Evolutionary conservation across 352 stramenopile genomes (phyloP).

Genomic region (Globisporangium ultimum): DNA sequence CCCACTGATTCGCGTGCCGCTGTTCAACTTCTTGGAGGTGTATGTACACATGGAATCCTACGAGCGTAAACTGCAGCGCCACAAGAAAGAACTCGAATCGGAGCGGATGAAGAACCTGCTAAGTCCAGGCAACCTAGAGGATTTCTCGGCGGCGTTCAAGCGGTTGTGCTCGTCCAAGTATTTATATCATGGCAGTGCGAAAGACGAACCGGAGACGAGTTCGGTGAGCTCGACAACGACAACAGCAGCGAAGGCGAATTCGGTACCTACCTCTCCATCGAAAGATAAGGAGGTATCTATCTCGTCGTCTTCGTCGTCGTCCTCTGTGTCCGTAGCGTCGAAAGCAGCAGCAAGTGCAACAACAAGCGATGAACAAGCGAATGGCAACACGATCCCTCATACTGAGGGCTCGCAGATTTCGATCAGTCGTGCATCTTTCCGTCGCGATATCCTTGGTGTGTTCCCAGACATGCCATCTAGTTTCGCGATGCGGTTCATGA

Average conservation of each 20-base stretch:
- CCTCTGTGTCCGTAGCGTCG: constrained; percentile 17
- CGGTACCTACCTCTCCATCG: constrained; percentile 18
- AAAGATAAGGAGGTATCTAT: constrained; percentile 10
- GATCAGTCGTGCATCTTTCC: constrained; percentile 80
- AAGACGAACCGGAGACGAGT: constrained; percentile 19
- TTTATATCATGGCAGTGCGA: constrained; percentile 65
- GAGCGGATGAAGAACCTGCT: constrained; percentile 88
- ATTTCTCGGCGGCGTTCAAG: constrained; percentile 77
- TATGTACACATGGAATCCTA: constrained; percentile 88
- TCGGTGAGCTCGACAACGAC: constrained; percentile 10
- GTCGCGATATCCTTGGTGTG: constrained; percentile 82
- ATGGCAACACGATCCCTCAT: constrained; percentile 47
- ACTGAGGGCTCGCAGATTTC: constrained; percentile 77
- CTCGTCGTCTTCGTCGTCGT: constrained; percentile 38
- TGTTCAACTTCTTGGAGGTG: constrained; percentile 89
- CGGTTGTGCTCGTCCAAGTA: constrained; percentile 83
- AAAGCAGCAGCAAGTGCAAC: constrained; percentile 22
- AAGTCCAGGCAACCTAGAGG: constrained; percentile 48
- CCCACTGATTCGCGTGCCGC: constrained; percentile 72
- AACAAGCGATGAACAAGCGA: constrained; percentile 24
- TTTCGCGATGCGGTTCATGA: constrained; percentile 89
- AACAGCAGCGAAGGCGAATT: constrained; percentile 16
- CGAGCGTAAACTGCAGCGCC: constrained; percentile 76
- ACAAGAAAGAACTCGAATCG: constrained; percentile 86
- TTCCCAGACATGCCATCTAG: constrained; percentile 88